Base-by-base conservation (phyloP, 2,329 filamentous ascomycete species). In the Peltaster fructicola region DNA sequence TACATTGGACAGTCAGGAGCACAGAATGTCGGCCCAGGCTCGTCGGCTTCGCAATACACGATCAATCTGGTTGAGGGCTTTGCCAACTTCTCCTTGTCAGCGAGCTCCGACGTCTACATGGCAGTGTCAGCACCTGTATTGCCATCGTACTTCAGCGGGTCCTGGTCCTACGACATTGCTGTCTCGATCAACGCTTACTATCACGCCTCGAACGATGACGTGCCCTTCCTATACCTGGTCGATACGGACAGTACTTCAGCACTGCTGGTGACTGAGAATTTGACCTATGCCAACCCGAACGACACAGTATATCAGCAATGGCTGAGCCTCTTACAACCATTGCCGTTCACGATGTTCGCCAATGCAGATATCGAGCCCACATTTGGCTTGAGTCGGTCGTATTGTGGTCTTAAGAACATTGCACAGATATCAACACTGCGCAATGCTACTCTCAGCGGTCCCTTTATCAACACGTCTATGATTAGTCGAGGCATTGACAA, bases 201-300 rank as follows among this genome's bases (percentile, higher is more conserved):
- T 45, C 75, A 90, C 51, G 78, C 68, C 38, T 56, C 68, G 35
- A 51, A 62, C 33, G 47, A 55, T 8, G 52, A 62, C 31, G 47
- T 56, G 13, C 56, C 67, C 0, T 65, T 73, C 34, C 58, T 93
- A 6, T 66, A 71, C 38, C 76, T 84, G 52, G 69, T 93, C 25
- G 88, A 95, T 43, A 81, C 79, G 13, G 88, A 95, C 48, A 73
- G 68, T 20, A 65, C 63, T 15, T 73, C 80, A 3, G 77, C 80
- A 2, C 58, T 98, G 14, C 61, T 98, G 20, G 73, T 77, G 21
- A 90, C 82, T 0, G 63, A 70, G 26, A 75, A 84, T 39, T 53
- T 84, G 23, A 82, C 75, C 0, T 43, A 56, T 5, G 49, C 55
- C 5, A 40, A 54, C 4, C 39, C 56, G 1, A 54, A 56, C 24